Base-by-base conservation (phyloP, 352 stramenopile species). In the Phytophthora pini region DNA sequence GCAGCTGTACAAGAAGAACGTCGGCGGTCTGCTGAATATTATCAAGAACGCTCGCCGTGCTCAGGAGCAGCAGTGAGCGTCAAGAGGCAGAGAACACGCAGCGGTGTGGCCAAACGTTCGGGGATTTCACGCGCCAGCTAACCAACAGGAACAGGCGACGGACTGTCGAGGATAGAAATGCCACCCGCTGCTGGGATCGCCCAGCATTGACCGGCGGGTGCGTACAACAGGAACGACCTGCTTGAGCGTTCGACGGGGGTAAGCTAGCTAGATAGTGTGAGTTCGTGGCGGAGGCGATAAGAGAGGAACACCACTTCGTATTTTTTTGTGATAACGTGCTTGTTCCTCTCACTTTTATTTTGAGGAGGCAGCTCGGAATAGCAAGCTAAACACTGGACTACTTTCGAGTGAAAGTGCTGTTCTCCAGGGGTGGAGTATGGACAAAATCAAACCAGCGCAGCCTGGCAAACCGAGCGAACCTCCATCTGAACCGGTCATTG, bases 1-100 rank as follows among this genome's bases (percentile, higher is more conserved):
- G 50, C 75, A 96, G 70, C 62, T 86, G 55, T 98, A 97, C 89
- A 98, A 98, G 77, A 87, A 93, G 65, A 98, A 98, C 72, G 90
- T 98, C 17, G 83, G 82, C 69, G 72, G 80, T 29, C 81, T 98
- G 68, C 81, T 98, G 61, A 79, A 97, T 68, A 75, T 90, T 70
- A 84, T 92, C 61, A 82, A 79, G 44, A 89, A 75, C 63, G 85
- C 85, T 56, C 81, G 81, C 59, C 78, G 84, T 70, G 80, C 80
- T 56, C 80, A 91, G 69, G 72, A 84, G 70, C 63, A 84, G 50
- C 81, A 88, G 77, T 89, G 71, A 73, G 62, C 47, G 48, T 39
- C 50, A 43, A 38, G 27, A 44, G 55, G 49, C 41, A 65, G 61
- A 27, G 29, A 60, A 34, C 13, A 62, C 49, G 48, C 43, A 57